Evolutionary conservation across 169 alveolate species (phyloP).

Genomic region (Cryptosporidium andersoni): DNA sequence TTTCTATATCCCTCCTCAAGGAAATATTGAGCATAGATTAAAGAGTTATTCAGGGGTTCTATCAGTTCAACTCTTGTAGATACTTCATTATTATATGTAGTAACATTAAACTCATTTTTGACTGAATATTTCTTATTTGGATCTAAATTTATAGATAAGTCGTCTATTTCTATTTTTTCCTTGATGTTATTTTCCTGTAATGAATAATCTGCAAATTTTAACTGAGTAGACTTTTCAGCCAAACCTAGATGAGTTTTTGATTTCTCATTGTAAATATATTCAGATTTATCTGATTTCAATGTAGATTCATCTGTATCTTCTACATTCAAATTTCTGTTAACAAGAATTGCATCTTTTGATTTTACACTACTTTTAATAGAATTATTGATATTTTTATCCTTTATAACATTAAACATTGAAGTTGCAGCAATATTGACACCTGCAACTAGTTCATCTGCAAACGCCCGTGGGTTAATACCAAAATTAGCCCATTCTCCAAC

Average conservation of each 20-base stretch:
- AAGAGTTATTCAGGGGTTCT: background rate
- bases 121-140: no score
- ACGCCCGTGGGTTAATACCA: conserved; percentile 76
- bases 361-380: background rate
- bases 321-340: background rate
- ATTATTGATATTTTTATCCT: background rate
- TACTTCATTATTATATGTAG: no score
- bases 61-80: no score
- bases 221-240: no score
- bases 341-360: background rate
- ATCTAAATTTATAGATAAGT: no score
- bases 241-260: background rate
- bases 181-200: no score
- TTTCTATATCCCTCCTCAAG: conserved; percentile 68
- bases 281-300: background rate
- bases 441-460: conserved; percentile 77
- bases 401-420: background rate
- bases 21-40: conserved; percentile 23
- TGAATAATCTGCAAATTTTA: no score
- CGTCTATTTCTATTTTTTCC: no score
- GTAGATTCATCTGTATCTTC: background rate
- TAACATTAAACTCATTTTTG: no score
- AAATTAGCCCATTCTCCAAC: conserved; percentile 80
- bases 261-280: background rate
- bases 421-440: conserved; percentile 72